Evolutionary conservation across 2,329 filamentous ascomycete genomes (phyloP).

Genomic region (Dothidotthia symphoricarpi): DNA sequence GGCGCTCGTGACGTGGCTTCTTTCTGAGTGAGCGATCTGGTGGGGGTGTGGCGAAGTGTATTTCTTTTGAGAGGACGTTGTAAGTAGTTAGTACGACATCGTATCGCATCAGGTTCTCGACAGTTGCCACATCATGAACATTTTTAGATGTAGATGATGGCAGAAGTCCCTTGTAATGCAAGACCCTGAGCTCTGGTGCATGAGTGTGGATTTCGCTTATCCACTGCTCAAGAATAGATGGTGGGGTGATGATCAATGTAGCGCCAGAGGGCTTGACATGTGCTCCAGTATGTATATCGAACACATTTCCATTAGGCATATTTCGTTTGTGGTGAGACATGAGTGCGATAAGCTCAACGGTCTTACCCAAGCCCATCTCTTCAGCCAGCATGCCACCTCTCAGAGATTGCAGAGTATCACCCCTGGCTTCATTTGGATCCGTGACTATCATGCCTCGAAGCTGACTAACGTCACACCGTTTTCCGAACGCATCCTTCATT

Average conservation of each 20-base stretch:
- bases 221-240: constrained; percentile 63
- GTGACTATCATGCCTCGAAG: constrained; percentile 60
- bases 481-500: constrained; percentile 49
- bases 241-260: constrained; percentile 63
- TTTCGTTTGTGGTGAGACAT: constrained; percentile 61
- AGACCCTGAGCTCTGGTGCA: constrained; percentile 56
- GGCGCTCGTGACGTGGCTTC: constrained; percentile 63
- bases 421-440: constrained; percentile 49
- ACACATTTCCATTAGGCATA: constrained; percentile 15
- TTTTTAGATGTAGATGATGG: constrained; percentile 27
- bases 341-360: constrained; percentile 70
- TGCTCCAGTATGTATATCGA: constrained; percentile 45
- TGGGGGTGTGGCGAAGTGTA: constrained; percentile 70
- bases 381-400: constrained; percentile 69
- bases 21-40: constrained; percentile 68
- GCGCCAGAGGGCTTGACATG: constrained; percentile 53
- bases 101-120: constrained; percentile 49
- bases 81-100: constrained; percentile 65
- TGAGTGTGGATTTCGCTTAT: constrained; percentile 58
- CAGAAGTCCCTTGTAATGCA: constrained; percentile 56
- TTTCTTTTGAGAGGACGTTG: constrained; percentile 70
- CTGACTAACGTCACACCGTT: constrained; percentile 58
- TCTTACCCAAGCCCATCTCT: constrained; percentile 83
- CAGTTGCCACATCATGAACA: constrained; percentile 39
- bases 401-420: constrained; percentile 39